Percentiles rank a stretch among this genome's conserved stretches.
phyloP scores from a whole-genome alignment of 768 basidiomycete species.

The Pisolithus marmoratus region DNA sequence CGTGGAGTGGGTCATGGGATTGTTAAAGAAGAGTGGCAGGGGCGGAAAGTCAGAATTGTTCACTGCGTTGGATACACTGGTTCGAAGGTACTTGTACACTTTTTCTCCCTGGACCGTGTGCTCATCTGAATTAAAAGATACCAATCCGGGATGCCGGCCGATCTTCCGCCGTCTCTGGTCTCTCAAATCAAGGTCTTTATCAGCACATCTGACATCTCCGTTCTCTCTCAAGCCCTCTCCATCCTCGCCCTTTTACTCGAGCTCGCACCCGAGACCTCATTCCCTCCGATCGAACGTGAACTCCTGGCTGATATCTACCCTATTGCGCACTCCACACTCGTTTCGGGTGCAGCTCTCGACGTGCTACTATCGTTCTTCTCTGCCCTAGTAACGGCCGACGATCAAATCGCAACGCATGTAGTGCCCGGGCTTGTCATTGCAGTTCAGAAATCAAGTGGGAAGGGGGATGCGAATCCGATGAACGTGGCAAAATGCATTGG shows the following conservation, averaged over 20 bases:
- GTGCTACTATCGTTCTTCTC: constrained; percentile 78
- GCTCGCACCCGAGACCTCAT: constrained; percentile 58
- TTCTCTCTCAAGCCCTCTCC: constrained; percentile 66
- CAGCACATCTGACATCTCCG: constrained; percentile 67
- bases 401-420: constrained; percentile 74
- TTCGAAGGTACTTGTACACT: constrained; percentile 48
- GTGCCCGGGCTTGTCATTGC: constrained; percentile 68
- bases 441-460: constrained; percentile 55
- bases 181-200: constrained; percentile 74
- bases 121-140: constrained; percentile 31
- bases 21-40: constrained; percentile 76
- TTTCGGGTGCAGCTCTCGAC: constrained; percentile 75
- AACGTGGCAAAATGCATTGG: constrained; percentile 87
- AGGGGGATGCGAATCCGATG: constrained; percentile 45
- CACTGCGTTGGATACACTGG: constrained; percentile 62
- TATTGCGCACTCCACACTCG: constrained; percentile 72
- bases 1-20: constrained; percentile 66
- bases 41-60: constrained; percentile 78
- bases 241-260: constrained; percentile 66
- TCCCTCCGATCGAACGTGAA: constrained; percentile 72
- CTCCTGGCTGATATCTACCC: constrained; percentile 59
- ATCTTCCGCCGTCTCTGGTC: constrained; percentile 58
- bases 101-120: neutral
- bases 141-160: constrained; percentile 42
- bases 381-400: constrained; percentile 77